These are phyloP conservation scores for Daphne laureola DNA, from an alignment of 441 rosid species.

Conservation along the genomic window DNA sequence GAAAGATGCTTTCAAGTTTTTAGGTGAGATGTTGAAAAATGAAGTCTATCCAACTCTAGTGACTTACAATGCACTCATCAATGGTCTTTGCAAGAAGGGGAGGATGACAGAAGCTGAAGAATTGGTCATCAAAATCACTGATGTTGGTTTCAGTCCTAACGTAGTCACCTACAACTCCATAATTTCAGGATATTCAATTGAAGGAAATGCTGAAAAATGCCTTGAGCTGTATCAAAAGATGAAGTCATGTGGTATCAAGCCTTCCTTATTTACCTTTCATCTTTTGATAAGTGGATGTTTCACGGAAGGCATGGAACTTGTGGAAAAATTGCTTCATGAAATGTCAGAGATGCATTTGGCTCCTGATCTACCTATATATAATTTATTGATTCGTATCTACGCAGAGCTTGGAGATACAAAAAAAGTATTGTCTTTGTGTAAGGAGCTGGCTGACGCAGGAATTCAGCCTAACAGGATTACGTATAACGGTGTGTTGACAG, in stretches of 20 bases:
- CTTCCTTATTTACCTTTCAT: conserved; percentile 49
- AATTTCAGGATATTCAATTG: conserved; percentile 50
- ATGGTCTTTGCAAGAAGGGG: conserved; percentile 48
- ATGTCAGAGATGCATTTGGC: conserved; percentile 37
- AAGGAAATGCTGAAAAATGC: conserved; percentile 44
- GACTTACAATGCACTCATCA: conserved; percentile 64
- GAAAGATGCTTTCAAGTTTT: conserved; percentile 47
- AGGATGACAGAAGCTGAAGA: conserved; percentile 58
- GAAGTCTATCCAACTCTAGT: conserved; percentile 43
- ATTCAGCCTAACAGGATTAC: conserved; percentile 47
- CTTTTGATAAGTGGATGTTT: conserved; percentile 43
- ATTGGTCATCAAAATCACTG: conserved; percentile 34
- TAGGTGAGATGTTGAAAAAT: conserved; percentile 48
- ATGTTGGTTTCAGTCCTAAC: conserved; percentile 49
- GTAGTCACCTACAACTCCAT: conserved; percentile 62
- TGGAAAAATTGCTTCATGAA: conserved; percentile 44
- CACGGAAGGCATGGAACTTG: conserved; percentile 34
- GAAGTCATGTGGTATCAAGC: conserved; percentile 51
- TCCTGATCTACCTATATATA: conserved; percentile 52
- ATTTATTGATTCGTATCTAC: conserved; percentile 44
- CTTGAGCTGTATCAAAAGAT: conserved; percentile 50
- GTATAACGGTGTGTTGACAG: conserved; percentile 56
- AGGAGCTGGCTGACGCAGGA: conserved; percentile 43
- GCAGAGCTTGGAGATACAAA: conserved; percentile 40
- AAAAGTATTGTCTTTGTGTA: conserved; percentile 37